These are phyloP conservation scores for Zymoseptoria passerinii DNA, from an alignment of 2,329 filamentous ascomycete species.

Conservation along the genomic window DNA sequence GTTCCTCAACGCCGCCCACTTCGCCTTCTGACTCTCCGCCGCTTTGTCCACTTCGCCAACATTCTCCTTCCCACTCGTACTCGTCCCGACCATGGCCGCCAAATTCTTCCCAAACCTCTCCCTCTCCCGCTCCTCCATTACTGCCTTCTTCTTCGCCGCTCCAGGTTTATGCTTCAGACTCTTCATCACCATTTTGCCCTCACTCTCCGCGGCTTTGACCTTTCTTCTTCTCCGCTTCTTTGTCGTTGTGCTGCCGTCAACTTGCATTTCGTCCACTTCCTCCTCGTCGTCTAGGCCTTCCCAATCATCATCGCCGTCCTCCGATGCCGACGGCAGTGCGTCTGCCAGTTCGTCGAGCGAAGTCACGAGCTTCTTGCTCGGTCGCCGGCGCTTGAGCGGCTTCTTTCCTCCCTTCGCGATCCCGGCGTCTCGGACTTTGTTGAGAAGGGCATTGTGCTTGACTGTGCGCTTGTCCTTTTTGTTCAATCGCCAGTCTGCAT, in stretches of 20 bases:
- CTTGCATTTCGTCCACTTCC: constrained; percentile 5
- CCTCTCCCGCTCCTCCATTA: constrained; percentile 69
- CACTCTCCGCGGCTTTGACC: constrained; percentile 27
- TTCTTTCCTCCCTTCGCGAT: constrained; percentile 55
- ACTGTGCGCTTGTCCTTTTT: constrained; percentile 80
- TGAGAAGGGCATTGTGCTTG: constrained; percentile 69
- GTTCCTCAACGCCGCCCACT: constrained; percentile 73
- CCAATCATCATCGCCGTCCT: constrained; percentile 32
- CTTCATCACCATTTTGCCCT: constrained; percentile 62
- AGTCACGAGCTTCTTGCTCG: constrained; percentile 69
- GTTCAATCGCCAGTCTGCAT: constrained; percentile 53
- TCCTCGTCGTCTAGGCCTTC: constrained; percentile 5
- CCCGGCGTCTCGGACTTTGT: constrained; percentile 42
- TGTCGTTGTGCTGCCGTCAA: constrained; percentile 15
- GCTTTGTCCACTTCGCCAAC: constrained; percentile 6
- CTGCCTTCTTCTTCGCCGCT: constrained; percentile 75
- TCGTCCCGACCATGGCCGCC: constrained; percentile 52
- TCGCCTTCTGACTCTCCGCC: constrained; percentile 42
- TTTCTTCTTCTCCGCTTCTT: constrained; percentile 10
- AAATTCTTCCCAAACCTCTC: constrained; percentile 77
- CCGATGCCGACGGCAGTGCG: constrained; percentile 58
- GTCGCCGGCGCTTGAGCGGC: constrained; percentile 51
- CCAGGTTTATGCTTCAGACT: constrained; percentile 68
- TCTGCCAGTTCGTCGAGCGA: constrained; percentile 69
- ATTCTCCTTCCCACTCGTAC: constrained; percentile 3